A percentile compares a stretch with the other conserved stretches of the same genome.
Evolutionary conservation across 1,284 basidiomycete species (phyloP).

Genomic region (Cryptococcus floricola): DNA sequence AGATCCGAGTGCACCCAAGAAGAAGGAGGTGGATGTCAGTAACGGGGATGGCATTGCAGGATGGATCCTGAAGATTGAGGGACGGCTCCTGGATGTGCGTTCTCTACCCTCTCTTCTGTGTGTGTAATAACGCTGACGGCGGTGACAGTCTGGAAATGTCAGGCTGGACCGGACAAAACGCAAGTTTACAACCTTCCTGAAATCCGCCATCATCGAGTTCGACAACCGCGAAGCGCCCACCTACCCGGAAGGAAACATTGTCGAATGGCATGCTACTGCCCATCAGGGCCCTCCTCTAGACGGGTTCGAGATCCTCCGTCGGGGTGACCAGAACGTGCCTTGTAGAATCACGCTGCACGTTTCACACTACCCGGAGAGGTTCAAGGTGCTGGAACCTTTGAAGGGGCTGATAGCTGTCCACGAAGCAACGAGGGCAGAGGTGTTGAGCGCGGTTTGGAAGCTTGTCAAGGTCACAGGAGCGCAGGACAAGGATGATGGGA

Average conservation of each 20-base stretch:
- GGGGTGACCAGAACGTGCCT: conserved; percentile 72
- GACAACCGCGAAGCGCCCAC: conserved; percentile 71
- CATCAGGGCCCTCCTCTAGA: conserved; percentile 63
- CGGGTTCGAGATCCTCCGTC: conserved; percentile 82
- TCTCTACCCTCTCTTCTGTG: not conserved
- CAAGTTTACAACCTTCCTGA: conserved; percentile 84
- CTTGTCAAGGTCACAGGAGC: conserved; percentile 83
- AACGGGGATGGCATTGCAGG: conserved; percentile 77
- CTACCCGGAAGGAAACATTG: conserved; percentile 63
- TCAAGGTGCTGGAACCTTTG: conserved; percentile 74
- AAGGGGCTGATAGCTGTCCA: conserved; percentile 71
- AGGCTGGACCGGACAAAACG: conserved; percentile 66
- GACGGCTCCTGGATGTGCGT: conserved; percentile 64
- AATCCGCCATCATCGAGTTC: conserved; percentile 78
- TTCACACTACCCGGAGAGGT: conserved; percentile 82
- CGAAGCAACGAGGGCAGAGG: conserved; percentile 78
- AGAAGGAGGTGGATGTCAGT: conserved; percentile 51
- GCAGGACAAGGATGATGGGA: conserved; percentile 84
- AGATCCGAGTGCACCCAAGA: not conserved
- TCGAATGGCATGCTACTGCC: conserved; percentile 57
- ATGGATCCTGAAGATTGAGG: conserved; percentile 86
- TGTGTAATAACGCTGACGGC: not conserved
- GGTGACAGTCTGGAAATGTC: conserved; percentile 53
- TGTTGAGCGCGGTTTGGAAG: conserved; percentile 83
- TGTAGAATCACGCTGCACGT: conserved; percentile 76